Base-by-base conservation (phyloP, 805 yeast species). In the Kockiozyma suomiensis region DNA sequence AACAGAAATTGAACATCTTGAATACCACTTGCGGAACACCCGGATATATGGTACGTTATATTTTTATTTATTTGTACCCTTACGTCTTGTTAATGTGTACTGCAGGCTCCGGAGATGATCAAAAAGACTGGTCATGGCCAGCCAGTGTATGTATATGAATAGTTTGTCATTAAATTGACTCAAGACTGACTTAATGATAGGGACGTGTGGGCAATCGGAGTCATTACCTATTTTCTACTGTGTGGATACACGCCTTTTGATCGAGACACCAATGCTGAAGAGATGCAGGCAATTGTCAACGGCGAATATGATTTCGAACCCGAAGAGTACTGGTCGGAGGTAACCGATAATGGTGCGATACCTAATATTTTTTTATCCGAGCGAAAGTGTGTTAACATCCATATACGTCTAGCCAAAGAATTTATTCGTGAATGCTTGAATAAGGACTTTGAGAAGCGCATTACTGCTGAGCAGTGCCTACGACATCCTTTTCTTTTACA, bases 201-300 rank as follows among this genome's bases (percentile, higher is more conserved):
- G 6, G 93, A 87, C 69, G 77, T 87, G 33, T 87, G 93, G 93
- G 87, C 92, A 0, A 76, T 87, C 28, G 93, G 92, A 1, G 90
- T 87, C 1, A 75, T 86, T 35, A 79, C 86, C 1, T 87, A 86
- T 70, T 86, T 87, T 67, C 80, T 86, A 80, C 78, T 85, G 15
- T 80, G 87, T 62, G 92, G 92, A 1, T 87, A 86, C 69, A 82
- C 87, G 74, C 93, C 93, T 0, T 87, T 87, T 71, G 92, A 87
- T 67, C 83, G 91, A 64, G 91, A 86, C 53, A 80, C 83, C 4
- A 85, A 85, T 41, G 80, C 79, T 1, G 91, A 87, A 68, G 88
- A 90, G 12, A 78, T 80, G 66, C 79, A 82, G 42, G 88, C 89
- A 37, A 86, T 87, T n/a, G 58, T 69, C 23, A 75, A 70, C 13